Base-by-base conservation (phyloP, 257 asterid genomes). In the Solanum habrochaites region DNA sequence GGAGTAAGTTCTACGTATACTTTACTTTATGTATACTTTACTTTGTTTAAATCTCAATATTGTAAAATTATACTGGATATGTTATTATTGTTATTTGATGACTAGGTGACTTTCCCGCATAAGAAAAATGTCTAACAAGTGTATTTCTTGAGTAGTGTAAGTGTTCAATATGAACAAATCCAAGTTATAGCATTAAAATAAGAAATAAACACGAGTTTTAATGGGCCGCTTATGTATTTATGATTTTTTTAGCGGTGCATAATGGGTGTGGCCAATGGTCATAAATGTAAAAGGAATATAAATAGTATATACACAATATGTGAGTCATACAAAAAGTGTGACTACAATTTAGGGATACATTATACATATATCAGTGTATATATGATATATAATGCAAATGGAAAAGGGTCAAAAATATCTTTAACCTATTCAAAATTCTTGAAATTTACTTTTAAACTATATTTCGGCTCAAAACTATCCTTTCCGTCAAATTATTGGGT, bases 41-140 rank as follows among this genome's bases (percentile, higher is more conserved):
- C 39, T 7, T 6, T 67, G 0, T 15, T 0, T 0, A 14, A 2
- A 67, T 18, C 0, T 4, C 15, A n/a, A 43, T 1, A 43, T 5
- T 14, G 0, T 27, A 2, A 8, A 2, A 67, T 67, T 27, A 27
- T 67, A 14, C 1, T 67, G 21, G 0, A 0, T 11, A 27, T 67
- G 2, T 13, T 67, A 14, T 25, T 27, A 0, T 66, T 25, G 21
- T 25, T 11, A 1, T 12, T 39, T 40, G 8, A 75, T 42, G 58
- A n/a, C 13, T 40, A n/a, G 0, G 60, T 42, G 39, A 14, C 37
- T 14, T 43, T 21, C 2, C 60, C 1, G 1, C 8, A 8, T 77
- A 43, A 25, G 37, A 7, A 8, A 35, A 72, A 13, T 35, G 1
- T 72, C 47, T 35, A 32, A 32, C 6, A 35, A 10, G 80, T 72